These are phyloP conservation scores for Skeletonema potamos DNA, from an alignment of 108 stramenopile species.

Conservation along the genomic window DNA sequence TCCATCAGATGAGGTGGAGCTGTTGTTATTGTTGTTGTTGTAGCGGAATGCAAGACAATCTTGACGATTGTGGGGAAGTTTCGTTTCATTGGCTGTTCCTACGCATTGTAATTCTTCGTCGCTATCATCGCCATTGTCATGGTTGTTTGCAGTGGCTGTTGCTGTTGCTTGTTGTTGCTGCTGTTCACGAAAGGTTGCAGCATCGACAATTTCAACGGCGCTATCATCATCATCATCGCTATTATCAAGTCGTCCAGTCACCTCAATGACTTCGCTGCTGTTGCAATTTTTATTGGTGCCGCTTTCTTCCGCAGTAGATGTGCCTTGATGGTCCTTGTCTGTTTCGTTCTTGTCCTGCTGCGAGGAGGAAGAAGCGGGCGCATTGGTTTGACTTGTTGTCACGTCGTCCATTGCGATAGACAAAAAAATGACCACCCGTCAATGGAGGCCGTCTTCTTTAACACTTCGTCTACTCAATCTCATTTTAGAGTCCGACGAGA, in stretches of 20 bases:
- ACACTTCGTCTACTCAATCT: no score
- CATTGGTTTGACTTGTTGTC: background rate
- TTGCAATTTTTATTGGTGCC: background rate
- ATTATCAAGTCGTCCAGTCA: background rate
- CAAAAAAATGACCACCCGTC: no score
- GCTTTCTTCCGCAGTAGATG: background rate
- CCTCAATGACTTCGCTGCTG: background rate
- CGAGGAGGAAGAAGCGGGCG: background rate
- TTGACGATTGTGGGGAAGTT: slow-evolving; percentile 32
- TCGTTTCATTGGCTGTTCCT: slow-evolving; percentile 24
- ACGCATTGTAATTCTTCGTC: slow-evolving; percentile 30
- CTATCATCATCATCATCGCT: background rate
- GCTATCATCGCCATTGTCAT: background rate
- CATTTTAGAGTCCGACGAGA: no score
- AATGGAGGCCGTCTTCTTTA: no score
- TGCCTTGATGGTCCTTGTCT: background rate
- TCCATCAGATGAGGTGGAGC: background rate
- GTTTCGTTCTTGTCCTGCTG: no score
- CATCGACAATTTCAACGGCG: slow-evolving; percentile 3
- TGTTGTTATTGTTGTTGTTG: background rate
- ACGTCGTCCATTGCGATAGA: background rate
- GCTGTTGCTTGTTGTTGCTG: background rate
- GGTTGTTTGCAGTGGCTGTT: background rate
- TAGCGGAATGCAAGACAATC: slow-evolving; percentile 27
- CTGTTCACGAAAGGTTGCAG: background rate